phyloP scores from a whole-genome alignment of 2,329 filamentous ascomycete genomes.

The Botrytis hyacinthi region DNA sequence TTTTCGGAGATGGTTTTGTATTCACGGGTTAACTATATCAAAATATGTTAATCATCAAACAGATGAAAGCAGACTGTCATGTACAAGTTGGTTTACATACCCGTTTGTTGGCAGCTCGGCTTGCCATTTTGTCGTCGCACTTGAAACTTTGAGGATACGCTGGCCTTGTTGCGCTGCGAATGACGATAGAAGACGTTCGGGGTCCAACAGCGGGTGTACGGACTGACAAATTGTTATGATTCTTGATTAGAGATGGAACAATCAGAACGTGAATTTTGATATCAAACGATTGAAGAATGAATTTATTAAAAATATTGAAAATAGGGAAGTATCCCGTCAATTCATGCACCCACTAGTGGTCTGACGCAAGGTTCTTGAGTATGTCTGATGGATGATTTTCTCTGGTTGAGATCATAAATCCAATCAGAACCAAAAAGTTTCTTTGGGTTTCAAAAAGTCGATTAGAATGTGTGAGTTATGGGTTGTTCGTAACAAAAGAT shows the following conservation, averaged over 20 bases:
- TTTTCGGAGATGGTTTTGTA: slow-evolving; percentile 67
- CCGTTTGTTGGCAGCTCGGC: slow-evolving; percentile 69
- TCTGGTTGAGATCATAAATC: neutral
- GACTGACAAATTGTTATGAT: no score
- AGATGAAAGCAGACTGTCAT: neutral
- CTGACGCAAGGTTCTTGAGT: neutral
- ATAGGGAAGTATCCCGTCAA: no score
- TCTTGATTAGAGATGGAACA: no score
- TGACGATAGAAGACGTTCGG: neutral
- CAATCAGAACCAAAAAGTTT: neutral
- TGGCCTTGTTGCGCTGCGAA: slow-evolving; percentile 1
- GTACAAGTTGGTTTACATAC: slow-evolving; percentile 41
- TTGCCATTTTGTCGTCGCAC: slow-evolving; percentile 56
- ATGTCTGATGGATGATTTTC: neutral
- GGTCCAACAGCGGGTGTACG: no score
- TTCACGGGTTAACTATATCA: slow-evolving; percentile 57
- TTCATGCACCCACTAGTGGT: no score
- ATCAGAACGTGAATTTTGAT: no score
- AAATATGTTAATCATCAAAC: neutral
- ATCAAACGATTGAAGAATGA: no score
- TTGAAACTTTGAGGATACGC: slow-evolving; percentile 20
- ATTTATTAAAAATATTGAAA: no score
- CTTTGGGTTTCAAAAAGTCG: neutral
- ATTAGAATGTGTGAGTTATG: neutral
- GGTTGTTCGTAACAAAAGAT: slow-evolving; percentile 11